Evolutionary conservation across 805 yeast genomes (phyloP).

Genomic region (Wickerhamiella occidentalis): DNA sequence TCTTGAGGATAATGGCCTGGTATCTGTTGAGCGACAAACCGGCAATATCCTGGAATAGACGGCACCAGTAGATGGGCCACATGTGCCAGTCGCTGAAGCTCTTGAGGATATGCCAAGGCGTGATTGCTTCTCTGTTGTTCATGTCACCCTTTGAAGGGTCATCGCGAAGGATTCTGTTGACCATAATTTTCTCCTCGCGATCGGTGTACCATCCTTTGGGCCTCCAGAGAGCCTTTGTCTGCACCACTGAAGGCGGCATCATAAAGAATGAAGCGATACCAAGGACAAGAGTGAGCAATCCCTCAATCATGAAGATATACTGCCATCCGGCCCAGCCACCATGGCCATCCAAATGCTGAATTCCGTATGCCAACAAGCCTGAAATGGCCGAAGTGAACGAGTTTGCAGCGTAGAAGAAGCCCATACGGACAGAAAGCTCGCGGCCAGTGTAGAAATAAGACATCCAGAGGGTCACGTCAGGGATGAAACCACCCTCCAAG

Average conservation of each 20-base stretch:
- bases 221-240: constrained; percentile 40
- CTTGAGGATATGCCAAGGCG: constrained; percentile 31
- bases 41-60: constrained; percentile 35
- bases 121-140: constrained; percentile 47
- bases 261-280: constrained; percentile 38
- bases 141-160: constrained; percentile 55
- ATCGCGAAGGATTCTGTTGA: constrained; percentile 47
- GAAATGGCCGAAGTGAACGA: constrained; percentile 31
- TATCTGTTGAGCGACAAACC: constrained; percentile 32
- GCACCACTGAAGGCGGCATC: constrained; percentile 47
- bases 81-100: constrained; percentile 40
- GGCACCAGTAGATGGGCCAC: constrained; percentile 43
- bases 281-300: constrained; percentile 41
- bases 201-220: constrained; percentile 44
- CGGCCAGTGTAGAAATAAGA: constrained; percentile 34
- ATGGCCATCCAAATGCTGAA: constrained; percentile 38
- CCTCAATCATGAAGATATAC: constrained; percentile 56
- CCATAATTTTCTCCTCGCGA: constrained; percentile 45
- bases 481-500: constrained; percentile 41
- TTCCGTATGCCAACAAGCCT: constrained; percentile 34
- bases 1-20: constrained; percentile 37
- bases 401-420: constrained; percentile 37
- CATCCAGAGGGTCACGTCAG: constrained; percentile 31
- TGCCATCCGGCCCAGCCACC: constrained; percentile 45
- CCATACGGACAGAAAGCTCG: constrained; percentile 45